Base-by-base conservation (phyloP, 768 basidiomycete genomes). In the Agaricus sinodeliciosus region DNA sequence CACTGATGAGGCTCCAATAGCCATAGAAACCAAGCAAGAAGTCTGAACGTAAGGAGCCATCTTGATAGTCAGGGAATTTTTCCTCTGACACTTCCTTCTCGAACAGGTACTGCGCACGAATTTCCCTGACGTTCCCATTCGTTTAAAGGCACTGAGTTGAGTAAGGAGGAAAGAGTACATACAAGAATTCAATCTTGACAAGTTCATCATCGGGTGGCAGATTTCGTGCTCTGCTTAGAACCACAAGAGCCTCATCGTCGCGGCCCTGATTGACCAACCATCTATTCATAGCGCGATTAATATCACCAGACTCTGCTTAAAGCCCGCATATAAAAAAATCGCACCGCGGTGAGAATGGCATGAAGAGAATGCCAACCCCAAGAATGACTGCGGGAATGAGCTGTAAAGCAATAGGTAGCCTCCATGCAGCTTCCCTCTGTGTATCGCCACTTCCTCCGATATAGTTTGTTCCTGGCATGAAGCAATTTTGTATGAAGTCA, bases 231-330 rank as follows among this genome's bases (percentile, higher is more conserved):
- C 65, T 66, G 59, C 84, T 84, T 15, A 90, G 72, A 11, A 85
- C 84, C 4, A 62, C 58, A 7, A 88, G 71, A 2, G 84, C 84
- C 65, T 90, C 87, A 5, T 88, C 85, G 55, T 90, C 81, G 28
- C 87, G 77, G 39, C 85, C 85, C 63, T 82, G 71, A 60, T 87
- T 85, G 48, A 91, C 78, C n/a, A 91, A 74, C 85, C 85, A 87
- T 58, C 84, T 81, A 43, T 2, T 44, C 45, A 43, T 25, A 49
- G n/a, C 9, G 31, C 39, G 19, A 9, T 26, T 22, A 54, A 55
- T 22, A 51, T 25, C 34, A 35, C 26, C 19, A 19, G 8, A 41
- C n/a, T 28, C 16, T 19, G 28, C 58, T 40, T 40, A 48, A 3
- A 7, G 6, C 13, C 2, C n/a, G 22, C 18, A 22, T n/a, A 36